phyloP scores from a whole-genome alignment of 2,329 filamentous ascomycete genomes.

The Dendryphion nanum region DNA sequence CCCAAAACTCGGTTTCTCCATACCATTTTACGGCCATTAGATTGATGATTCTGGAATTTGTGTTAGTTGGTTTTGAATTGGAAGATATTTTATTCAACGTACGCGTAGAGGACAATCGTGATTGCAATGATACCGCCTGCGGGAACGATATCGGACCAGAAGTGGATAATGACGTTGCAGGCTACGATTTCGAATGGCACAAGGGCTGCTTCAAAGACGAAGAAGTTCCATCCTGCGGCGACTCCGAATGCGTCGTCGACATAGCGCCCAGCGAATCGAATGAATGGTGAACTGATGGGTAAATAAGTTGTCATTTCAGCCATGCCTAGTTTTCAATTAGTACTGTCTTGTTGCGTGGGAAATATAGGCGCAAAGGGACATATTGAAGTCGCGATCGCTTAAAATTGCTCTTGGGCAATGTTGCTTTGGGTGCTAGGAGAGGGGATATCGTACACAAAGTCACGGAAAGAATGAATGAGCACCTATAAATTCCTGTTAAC shows the following conservation, averaged over 20 bases:
- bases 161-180: slow-evolving; percentile 42
- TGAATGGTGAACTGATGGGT: slow-evolving; percentile 75
- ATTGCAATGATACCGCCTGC: slow-evolving; percentile 62
- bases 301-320: slow-evolving; percentile 77
- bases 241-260: slow-evolving; percentile 75
- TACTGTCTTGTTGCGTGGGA: slow-evolving; percentile 1
- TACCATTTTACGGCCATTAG: slow-evolving; percentile 57
- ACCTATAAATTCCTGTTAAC: slow-evolving; percentile 28
- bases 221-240: slow-evolving; percentile 72
- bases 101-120: slow-evolving; percentile 58
- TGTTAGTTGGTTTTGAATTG: slow-evolving; percentile 8
- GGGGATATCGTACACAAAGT: slow-evolving; percentile 37
- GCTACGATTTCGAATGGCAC: slow-evolving; percentile 66
- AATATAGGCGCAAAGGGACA: not conserved
- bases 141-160: slow-evolving; percentile 56
- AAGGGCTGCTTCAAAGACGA: slow-evolving; percentile 66
- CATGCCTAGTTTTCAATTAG: slow-evolving; percentile 43
- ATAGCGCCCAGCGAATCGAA: slow-evolving; percentile 72
- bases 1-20: slow-evolving; percentile 66
- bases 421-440: slow-evolving; percentile 18
- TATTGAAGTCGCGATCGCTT: no score
- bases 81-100: slow-evolving; percentile 26
- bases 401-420: slow-evolving; percentile 21
- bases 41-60: slow-evolving; percentile 58
- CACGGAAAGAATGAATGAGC: slow-evolving; percentile 42